phyloP scores from a whole-genome alignment of 1,139 yeast species.

The Candida sojae region DNA sequence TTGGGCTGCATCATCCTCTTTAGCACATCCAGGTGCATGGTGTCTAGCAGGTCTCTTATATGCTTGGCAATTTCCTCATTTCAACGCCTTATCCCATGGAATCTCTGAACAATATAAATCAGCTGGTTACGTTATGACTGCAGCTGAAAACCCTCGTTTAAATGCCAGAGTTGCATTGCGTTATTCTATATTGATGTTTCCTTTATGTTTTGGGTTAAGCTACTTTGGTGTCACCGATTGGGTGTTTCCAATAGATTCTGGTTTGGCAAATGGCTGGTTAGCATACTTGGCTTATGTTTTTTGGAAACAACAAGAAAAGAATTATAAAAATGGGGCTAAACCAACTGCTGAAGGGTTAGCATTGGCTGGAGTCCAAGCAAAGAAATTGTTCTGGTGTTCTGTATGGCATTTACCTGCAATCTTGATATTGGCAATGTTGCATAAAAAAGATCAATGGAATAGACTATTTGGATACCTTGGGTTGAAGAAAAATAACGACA shows the following conservation, averaged over 20 bases:
- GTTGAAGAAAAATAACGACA: background rate
- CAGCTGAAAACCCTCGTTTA: conserved; percentile 85
- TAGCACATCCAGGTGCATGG: conserved; percentile 92
- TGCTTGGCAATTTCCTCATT: conserved; percentile 99
- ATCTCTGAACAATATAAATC: conserved; percentile 83
- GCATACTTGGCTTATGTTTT: conserved; percentile 77
- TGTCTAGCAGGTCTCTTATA: conserved; percentile 84
- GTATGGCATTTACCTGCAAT: conserved; percentile 94
- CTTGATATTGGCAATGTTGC: conserved; percentile 86
- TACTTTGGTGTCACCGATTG: conserved; percentile 83
- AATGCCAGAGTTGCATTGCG: conserved; percentile 94
- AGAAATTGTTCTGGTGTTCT: conserved; percentile 89
- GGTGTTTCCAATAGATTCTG: conserved; percentile 77
- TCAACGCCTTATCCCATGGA: conserved; percentile 87
- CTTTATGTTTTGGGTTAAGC: conserved; percentile 81
- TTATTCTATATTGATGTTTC: conserved; percentile 88
- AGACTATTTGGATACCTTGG: conserved; percentile 43
- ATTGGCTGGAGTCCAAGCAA: conserved; percentile 67
- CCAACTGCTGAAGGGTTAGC: conserved; percentile 58
- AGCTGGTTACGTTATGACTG: conserved; percentile 97
- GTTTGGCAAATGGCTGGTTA: conserved; percentile 83
- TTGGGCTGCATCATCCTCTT: conserved; percentile 92
- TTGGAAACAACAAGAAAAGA: conserved; percentile 73
- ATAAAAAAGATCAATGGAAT: conserved; percentile 96
- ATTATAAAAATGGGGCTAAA: conserved; percentile 40